Evolutionary conservation across 2,329 filamentous ascomycete genomes (phyloP).

Genomic region (Alternaria dauci): DNA sequence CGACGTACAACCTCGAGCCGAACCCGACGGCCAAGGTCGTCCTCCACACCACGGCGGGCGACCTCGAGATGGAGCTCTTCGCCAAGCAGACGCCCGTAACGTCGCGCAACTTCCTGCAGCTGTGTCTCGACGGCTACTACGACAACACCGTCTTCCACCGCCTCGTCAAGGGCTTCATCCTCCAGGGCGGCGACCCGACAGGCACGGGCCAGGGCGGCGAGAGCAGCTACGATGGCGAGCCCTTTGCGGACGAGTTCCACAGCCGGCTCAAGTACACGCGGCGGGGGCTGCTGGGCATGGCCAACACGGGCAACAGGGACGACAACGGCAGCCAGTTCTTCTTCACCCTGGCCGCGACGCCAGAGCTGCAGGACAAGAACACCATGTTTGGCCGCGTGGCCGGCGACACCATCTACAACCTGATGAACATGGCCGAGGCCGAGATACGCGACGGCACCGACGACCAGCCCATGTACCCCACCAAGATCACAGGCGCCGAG

Average conservation of each 20-base stretch:
- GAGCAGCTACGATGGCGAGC: slow-evolving; percentile 84
- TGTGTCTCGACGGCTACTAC: slow-evolving; percentile 95
- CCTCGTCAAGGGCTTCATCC: slow-evolving; percentile 86
- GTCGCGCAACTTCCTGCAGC: slow-evolving; percentile 94
- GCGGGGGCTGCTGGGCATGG: slow-evolving; percentile 92
- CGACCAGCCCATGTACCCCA: slow-evolving; percentile 85
- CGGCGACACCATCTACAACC: slow-evolving; percentile 94
- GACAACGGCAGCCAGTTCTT: slow-evolving; percentile 98
- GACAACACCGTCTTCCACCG: slow-evolving; percentile 93
- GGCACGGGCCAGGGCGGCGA: slow-evolving; percentile 91
- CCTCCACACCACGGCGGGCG: slow-evolving; percentile 87
- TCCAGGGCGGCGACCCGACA: slow-evolving; percentile 94
- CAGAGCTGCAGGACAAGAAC: slow-evolving; percentile 87
- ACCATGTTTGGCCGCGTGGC: slow-evolving; percentile 92
- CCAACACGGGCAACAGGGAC: slow-evolving; percentile 78
- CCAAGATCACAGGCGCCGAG: slow-evolving; percentile 77
- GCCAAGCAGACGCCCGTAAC: slow-evolving; percentile 92
- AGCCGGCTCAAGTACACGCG: slow-evolving; percentile 92
- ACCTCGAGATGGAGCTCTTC: slow-evolving; percentile 91
- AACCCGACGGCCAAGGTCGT: slow-evolving; percentile 92
- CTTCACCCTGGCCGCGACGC: slow-evolving; percentile 82
- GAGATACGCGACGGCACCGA: slow-evolving; percentile 79
- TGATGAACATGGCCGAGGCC: slow-evolving; percentile 90
- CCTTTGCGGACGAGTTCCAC: slow-evolving; percentile 91
- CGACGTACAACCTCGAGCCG: slow-evolving; percentile 92